These are phyloP conservation scores for Pseudopyricularia javanii DNA, from an alignment of 2,329 filamentous ascomycete genomes.

Conservation along the genomic window DNA sequence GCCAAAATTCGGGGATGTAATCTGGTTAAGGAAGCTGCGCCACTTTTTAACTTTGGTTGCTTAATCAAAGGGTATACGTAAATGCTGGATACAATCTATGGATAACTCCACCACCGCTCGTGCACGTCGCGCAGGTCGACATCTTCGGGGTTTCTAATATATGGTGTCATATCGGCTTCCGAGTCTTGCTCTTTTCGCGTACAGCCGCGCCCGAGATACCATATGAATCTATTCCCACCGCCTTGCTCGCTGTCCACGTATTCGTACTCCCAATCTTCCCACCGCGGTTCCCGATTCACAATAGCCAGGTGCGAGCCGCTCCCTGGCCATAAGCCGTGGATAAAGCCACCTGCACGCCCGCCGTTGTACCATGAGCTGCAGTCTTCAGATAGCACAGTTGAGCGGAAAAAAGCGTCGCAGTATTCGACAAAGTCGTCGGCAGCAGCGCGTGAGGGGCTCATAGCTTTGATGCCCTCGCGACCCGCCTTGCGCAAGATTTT, in stretches of 20 bases:
- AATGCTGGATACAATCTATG: not conserved
- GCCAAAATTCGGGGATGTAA: too few species aligned
- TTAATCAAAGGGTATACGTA: too few species aligned
- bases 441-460: conserved; percentile 7
- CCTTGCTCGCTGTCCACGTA: not conserved
- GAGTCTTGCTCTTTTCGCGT: not conserved
- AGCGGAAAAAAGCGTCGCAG: conserved; percentile 4
- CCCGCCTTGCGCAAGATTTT: conserved; percentile 9
- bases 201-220: not conserved
- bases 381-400: conserved; percentile 4
- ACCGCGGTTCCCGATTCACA: conserved; percentile 2
- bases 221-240: not conserved
- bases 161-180: not conserved
- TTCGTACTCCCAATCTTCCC: conserved; percentile 8
- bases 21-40: too few species aligned
- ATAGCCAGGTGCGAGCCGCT: conserved; percentile 5
- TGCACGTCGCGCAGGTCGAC: not conserved
- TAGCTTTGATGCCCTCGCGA: conserved; percentile 5
- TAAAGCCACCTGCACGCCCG: conserved; percentile 1
- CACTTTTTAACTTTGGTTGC: too few species aligned
- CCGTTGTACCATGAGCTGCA: conserved; percentile 10
- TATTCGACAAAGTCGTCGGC: conserved; percentile 9
- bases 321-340: conserved; percentile 8
- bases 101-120: not conserved
- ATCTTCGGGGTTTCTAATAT: not conserved